Percentiles rank a stretch among this genome's conserved stretches.
Evolutionary conservation across 2,329 filamentous ascomycete genomes (phyloP).

Genomic region (Xylaria sp.): DNA sequence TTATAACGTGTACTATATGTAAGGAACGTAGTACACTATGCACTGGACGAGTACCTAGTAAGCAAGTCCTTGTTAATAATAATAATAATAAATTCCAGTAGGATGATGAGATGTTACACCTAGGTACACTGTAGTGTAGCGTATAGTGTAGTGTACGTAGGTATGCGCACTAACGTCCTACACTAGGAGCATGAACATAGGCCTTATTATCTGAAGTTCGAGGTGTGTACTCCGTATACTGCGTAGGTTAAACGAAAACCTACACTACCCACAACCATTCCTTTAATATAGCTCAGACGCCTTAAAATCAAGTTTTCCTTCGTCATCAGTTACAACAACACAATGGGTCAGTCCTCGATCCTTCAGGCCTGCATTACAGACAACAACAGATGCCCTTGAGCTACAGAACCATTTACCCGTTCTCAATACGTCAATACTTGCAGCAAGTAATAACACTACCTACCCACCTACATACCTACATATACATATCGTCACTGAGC

Average conservation of each 20-base stretch:
- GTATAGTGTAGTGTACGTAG: neutral
- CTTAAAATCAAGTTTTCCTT: slow-evolving; percentile 9
- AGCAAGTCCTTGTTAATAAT: slow-evolving; percentile 13
- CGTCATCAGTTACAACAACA: neutral
- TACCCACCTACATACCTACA: too few relatives aligned
- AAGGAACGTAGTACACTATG: neutral
- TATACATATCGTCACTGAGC: neutral
- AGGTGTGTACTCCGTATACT: too few relatives aligned
- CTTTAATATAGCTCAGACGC: slow-evolving; percentile 32
- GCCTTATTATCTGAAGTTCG: neutral
- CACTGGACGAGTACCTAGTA: neutral
- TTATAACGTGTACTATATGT: neutral
- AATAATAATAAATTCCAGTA: neutral
- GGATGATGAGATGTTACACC: neutral
- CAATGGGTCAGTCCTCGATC: slow-evolving; percentile 23
- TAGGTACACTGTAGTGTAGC: neutral
- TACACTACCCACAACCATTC: slow-evolving; percentile 10
- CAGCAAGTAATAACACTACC: slow-evolving; percentile 4
- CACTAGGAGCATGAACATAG: neutral
- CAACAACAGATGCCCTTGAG: slow-evolving; percentile 7
- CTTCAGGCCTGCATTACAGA: slow-evolving; percentile 13
- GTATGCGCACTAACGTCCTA: neutral
- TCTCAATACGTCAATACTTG: slow-evolving; percentile 11
- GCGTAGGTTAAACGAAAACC: neutral
- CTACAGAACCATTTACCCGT: neutral